These are phyloP conservation scores for Pseudogymnoascus sp. DNA, from an alignment of 2,329 filamentous ascomycete genomes.

Conservation along the genomic window DNA sequence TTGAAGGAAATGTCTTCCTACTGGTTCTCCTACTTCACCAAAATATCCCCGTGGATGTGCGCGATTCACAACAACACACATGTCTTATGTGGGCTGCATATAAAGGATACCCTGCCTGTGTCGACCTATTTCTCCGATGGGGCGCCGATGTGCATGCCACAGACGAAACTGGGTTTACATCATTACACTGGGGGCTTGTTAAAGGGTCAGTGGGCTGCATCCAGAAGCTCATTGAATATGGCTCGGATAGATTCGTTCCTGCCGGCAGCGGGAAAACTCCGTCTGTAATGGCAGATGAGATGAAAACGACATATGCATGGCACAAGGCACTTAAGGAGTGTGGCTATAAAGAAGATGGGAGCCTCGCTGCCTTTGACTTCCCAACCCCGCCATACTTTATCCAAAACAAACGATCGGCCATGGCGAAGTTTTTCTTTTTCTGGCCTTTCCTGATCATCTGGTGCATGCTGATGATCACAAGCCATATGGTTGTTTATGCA, in stretches of 20 bases:
- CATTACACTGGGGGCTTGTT: slow-evolving; percentile 92
- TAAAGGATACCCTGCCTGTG: slow-evolving; percentile 87
- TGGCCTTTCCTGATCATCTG: slow-evolving; percentile 77
- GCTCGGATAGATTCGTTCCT: slow-evolving; percentile 84
- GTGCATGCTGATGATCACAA: slow-evolving; percentile 61
- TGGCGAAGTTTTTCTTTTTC: slow-evolving; percentile 81
- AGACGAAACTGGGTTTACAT: slow-evolving; percentile 90
- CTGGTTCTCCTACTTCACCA: slow-evolving; percentile 87
- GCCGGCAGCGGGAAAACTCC: slow-evolving; percentile 89
- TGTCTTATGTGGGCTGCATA: slow-evolving; percentile 98
- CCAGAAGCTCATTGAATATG: slow-evolving; percentile 91
- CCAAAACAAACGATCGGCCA: slow-evolving; percentile 69
- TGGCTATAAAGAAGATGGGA: slow-evolving; percentile 74
- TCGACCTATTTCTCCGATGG: slow-evolving; percentile 89
- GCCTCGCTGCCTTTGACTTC: slow-evolving; percentile 60
- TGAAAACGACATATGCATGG: slow-evolving; percentile 80
- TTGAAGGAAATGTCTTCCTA: slow-evolving; percentile 90
- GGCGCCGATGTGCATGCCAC: slow-evolving; percentile 85
- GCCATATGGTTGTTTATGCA: slow-evolving; percentile 64
- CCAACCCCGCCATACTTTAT: slow-evolving; percentile 65
- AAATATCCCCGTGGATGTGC: slow-evolving; percentile 86
- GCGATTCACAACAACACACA: slow-evolving; percentile 85
- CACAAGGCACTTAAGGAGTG: slow-evolving; percentile 73
- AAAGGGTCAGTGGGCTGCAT: slow-evolving; percentile 86
- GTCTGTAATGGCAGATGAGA: slow-evolving; percentile 74